Evolutionary conservation across 2,329 filamentous ascomycete species (phyloP), one percentile per base, ranked within the genome.

Genomic region (Fusarium sp.): DNA sequence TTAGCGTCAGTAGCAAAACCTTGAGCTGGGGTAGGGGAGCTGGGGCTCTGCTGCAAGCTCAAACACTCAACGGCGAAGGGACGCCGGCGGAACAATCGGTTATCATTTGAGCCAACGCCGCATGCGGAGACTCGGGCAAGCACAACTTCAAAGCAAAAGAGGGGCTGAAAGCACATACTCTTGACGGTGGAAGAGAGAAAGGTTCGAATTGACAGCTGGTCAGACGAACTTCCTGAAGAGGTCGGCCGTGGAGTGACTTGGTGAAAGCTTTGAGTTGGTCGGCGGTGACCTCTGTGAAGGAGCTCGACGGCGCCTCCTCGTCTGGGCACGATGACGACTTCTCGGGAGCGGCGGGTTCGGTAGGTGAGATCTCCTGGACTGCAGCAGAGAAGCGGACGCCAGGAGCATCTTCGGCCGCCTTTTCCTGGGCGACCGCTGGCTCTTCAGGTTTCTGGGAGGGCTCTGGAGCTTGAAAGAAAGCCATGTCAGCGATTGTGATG

Each of bases 131-230:
- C 20, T 57, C 63, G 33, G 12, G 20, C 47, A 56, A 54, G 61
- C 61, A 52, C 52, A 66, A 67, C 63, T 40, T 47, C 33, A 64
- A 50, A 45, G 38, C 58, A 69, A 63, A 65, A 62, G 71, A 65
- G 66, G 59, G 63, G 58, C 63, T 33, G n/a, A 59, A 66, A 65
- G 60, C 66, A 89, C 93, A 84, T 91, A 96, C 94, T 84, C 94
- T 90, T 54, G 94, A 96, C 35, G 90, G 88, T 40, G 97, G 96
- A 62, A 98, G 87, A 38, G 97, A 98, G 73, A 98, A 92, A 37
- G 96, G 93, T 81, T 98, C 95, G 80, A 95, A 98, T 50, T 93
- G 92, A 84, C 95, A 97, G 80, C 95, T 94, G 80, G 93, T 93
- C 87, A 97, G 90, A 73, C 95, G 91, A 66, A 91, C 89, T 78